Evolutionary conservation across 2,329 filamentous ascomycete species (phyloP).

Genomic region (Epichloe bromicola): DNA sequence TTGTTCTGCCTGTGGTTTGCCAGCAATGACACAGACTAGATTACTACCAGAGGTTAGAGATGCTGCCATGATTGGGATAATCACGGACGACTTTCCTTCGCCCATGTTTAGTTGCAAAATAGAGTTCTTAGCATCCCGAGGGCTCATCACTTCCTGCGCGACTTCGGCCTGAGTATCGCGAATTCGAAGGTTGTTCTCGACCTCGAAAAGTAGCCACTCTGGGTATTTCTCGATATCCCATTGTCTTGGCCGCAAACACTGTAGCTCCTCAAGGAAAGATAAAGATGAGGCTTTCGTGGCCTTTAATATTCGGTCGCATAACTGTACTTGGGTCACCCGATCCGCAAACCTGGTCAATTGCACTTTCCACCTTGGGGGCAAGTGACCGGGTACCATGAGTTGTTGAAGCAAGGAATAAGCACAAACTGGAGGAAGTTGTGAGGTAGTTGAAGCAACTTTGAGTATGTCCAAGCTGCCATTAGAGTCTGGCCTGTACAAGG

Average conservation of each 20-base stretch:
- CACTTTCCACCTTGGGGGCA: slow-evolving; percentile 1
- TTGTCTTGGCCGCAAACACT: neutral
- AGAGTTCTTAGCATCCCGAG: slow-evolving; percentile 25
- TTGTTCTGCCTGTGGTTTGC: too few species aligned
- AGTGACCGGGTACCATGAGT: neutral
- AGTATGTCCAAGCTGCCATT: neutral
- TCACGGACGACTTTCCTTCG: slow-evolving; percentile 36
- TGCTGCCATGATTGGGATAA: too few species aligned
- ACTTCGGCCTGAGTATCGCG: slow-evolving; percentile 44
- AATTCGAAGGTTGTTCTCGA: slow-evolving; percentile 48
- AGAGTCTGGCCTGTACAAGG: neutral
- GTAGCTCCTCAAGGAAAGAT: neutral
- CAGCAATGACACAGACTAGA: too few species aligned
- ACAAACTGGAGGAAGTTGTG: neutral
- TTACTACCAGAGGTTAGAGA: too few species aligned
- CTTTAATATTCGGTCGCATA: slow-evolving; percentile 13
- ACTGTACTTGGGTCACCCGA: neutral
- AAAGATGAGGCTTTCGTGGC: neutral
- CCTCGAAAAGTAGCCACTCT: slow-evolving; percentile 49
- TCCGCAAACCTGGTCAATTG: slow-evolving; percentile 9
- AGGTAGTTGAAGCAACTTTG: neutral
- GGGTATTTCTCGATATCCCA: slow-evolving; percentile 21
- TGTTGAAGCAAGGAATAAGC: slow-evolving; percentile 13
- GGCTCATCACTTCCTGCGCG: slow-evolving; percentile 37
- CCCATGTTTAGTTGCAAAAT: slow-evolving; percentile 59